Conservation (phyloP, 345 rosid species). For the Arabidopsis suecica region DNA sequence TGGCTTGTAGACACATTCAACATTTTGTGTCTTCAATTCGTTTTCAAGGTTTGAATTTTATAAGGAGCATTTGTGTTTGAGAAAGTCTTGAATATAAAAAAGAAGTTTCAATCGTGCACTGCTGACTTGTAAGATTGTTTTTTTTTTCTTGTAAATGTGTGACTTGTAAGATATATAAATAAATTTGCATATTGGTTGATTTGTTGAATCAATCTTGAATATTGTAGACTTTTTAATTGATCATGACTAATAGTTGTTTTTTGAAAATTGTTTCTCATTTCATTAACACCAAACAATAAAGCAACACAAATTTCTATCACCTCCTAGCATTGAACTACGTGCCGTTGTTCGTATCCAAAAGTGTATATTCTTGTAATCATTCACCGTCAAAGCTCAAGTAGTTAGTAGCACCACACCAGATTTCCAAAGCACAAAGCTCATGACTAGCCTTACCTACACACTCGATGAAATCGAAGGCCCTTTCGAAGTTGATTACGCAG, state of each 20-base stretch:
- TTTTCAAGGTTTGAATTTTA: slow-evolving; percentile 4
- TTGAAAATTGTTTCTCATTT: not conserved
- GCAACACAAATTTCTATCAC: not conserved
- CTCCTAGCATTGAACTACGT: not conserved
- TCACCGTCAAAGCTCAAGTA: slow-evolving; percentile 82
- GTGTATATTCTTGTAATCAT: slow-evolving; percentile 44
- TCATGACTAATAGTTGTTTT: not conserved
- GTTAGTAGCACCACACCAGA: slow-evolving; percentile 74
- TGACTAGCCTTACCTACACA: slow-evolving; percentile 93
- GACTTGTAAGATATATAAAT: slow-evolving; percentile 3
- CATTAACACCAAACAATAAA: not conserved
- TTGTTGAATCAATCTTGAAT: slow-evolving; percentile 20
- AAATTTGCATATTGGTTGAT: not conserved
- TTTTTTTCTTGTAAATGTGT: not conserved
- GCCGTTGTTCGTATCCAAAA: not conserved
- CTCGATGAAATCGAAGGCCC: slow-evolving; percentile 94
- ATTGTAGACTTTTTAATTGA: not conserved
- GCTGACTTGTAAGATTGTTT: slow-evolving; percentile 9
- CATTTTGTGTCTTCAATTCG: slow-evolving; percentile 14
- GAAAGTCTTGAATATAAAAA: slow-evolving; percentile 4
- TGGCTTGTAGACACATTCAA: slow-evolving; percentile 7
- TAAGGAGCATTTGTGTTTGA: not conserved
- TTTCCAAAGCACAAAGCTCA: slow-evolving; percentile 86
- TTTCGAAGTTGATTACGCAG: slow-evolving; percentile 86
- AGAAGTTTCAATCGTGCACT: not conserved